These are phyloP conservation scores for Agroathelia rolfsii DNA, from an alignment of 1,284 basidiomycete genomes.

Conservation along the genomic window DNA sequence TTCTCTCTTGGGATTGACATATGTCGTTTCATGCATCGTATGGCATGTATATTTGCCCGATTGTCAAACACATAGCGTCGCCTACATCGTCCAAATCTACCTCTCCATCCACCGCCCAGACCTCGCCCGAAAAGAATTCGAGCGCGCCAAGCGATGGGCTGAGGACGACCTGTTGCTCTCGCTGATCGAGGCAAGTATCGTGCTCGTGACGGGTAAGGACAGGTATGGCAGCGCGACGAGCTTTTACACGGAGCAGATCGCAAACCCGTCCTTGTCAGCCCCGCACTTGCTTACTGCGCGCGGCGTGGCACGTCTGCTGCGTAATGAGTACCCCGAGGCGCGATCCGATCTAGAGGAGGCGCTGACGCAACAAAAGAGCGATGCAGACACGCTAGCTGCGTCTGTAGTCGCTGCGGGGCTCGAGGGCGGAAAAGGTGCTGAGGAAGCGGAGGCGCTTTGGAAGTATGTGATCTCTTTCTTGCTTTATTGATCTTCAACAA, in stretches of 20 bases:
- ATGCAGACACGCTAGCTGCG: slow-evolving; percentile 65
- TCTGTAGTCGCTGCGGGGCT: slow-evolving; percentile 59
- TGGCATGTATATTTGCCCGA: slow-evolving; percentile 10
- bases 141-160: slow-evolving; percentile 72
- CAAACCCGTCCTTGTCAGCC: slow-evolving; percentile 73
- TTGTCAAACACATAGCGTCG: slow-evolving; percentile 41
- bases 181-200: slow-evolving; percentile 81
- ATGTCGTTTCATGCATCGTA: slow-evolving; percentile 7
- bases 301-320: slow-evolving; percentile 74
- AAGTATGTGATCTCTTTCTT: slow-evolving; percentile 37
- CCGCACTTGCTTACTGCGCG: slow-evolving; percentile 73
- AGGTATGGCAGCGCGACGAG: slow-evolving; percentile 64
- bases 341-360: slow-evolving; percentile 81
- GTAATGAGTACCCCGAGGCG: slow-evolving; percentile 75
- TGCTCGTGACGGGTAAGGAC: slow-evolving; percentile 72
- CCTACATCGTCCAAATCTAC: slow-evolving; percentile 76
- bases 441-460: slow-evolving; percentile 58
- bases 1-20: slow-evolving; percentile 1
- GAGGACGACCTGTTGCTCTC: slow-evolving; percentile 87
- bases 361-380: slow-evolving; percentile 34
- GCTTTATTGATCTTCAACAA: slow-evolving; percentile 2
- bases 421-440: slow-evolving; percentile 43
- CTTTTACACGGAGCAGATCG: slow-evolving; percentile 88
- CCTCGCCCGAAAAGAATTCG: slow-evolving; percentile 79
- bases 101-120: slow-evolving; percentile 78